A percentile compares a stretch with the other conserved stretches of the same genome.
Conservation (phyloP, 495 filamentous ascomycete species). For the Penicillium alfredii region DNA sequence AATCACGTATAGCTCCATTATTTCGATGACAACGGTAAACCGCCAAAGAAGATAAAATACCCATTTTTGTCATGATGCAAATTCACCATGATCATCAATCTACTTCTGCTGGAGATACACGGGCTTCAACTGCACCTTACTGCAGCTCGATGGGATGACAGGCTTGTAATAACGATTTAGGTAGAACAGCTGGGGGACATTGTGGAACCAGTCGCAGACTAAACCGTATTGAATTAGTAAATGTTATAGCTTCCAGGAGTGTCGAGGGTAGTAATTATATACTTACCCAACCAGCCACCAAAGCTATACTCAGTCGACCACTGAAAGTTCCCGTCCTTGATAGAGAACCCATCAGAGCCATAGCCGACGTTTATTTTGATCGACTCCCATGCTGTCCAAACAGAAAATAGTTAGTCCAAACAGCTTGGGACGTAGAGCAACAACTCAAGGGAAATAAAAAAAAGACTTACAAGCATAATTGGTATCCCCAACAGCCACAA, state of each 20-base stretch:
- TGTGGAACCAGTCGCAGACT: conserved; percentile 54
- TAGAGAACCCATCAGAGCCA: conserved; percentile 33
- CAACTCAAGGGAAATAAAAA: not conserved
- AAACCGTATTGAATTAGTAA: too few relatives aligned
- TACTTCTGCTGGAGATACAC: conserved; percentile 8
- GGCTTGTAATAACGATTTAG: conserved; percentile 24
- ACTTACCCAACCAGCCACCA: conserved; percentile 50
- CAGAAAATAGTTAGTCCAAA: not conserved
- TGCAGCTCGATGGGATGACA: conserved; percentile 39
- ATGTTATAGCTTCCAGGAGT: too few relatives aligned
- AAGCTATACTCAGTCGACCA: conserved; percentile 36
- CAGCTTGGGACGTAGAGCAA: not conserved
- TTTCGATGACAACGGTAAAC: too few relatives aligned
- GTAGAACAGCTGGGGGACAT: conserved; percentile 50
- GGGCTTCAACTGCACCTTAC: conserved; percentile 33
- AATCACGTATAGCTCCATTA: too few relatives aligned
- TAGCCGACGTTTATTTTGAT: conserved; percentile 39
- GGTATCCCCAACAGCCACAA: conserved; percentile 21
- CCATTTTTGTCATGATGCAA: not conserved
- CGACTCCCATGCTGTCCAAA: conserved; percentile 33
- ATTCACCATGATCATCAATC: too few relatives aligned
- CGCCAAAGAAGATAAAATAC: too few relatives aligned
- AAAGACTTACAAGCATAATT: conserved; percentile 22
- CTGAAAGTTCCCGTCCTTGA: conserved; percentile 32
- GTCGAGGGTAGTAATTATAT: not conserved